Evolutionary conservation across 345 rosid species (phyloP), one percentile per base, ranked within the genome.

Genomic region (Eutrema japonicum): DNA sequence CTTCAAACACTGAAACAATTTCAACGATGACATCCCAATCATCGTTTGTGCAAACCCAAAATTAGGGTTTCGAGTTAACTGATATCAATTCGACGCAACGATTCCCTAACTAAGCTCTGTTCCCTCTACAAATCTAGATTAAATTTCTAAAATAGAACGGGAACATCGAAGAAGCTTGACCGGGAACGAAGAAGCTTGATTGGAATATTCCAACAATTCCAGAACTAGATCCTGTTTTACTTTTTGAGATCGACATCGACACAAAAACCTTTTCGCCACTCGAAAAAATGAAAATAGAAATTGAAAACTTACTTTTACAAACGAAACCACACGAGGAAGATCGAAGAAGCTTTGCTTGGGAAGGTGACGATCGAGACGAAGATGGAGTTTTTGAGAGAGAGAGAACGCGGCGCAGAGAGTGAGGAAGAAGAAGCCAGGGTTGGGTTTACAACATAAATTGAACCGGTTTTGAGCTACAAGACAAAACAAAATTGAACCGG

Each of bases 351-450:
- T 58, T 62, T 4, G 72, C 4, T 22, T 4, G n/a, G 26, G 11
- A 3, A 35, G 50, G 38, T 12, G 40, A 16, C 1, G n/a, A 51
- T 72, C 61, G 70, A 67, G 62, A 60, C 13, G 32, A 49, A 8
- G 47, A 32, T 29, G 43, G 48, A 46, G 33, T 66, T 5, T 40
- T 14, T 7, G 62, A 73, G 29, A 59, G 66, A 73, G 40, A 57
- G 64, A 7, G 18, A 66, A 4, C 60, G 61, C 68, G 68, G 54
- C 68, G 68, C 30, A 64, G 42, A 3, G 73, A 13, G 40, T n/a
- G 63, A 74, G 3, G 55, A 68, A 16, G 78, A 54, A 37, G 33
- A 59, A 59, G 22, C 66, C 33, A 66, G 72, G 72, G 67, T 30
- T 66, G 16, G 58, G 66, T 65, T 73, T 65, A 66, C 37, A 4